phyloP scores from a whole-genome alignment of 352 stramenopile species.

The Thalassiosira livingstoniorum region DNA sequence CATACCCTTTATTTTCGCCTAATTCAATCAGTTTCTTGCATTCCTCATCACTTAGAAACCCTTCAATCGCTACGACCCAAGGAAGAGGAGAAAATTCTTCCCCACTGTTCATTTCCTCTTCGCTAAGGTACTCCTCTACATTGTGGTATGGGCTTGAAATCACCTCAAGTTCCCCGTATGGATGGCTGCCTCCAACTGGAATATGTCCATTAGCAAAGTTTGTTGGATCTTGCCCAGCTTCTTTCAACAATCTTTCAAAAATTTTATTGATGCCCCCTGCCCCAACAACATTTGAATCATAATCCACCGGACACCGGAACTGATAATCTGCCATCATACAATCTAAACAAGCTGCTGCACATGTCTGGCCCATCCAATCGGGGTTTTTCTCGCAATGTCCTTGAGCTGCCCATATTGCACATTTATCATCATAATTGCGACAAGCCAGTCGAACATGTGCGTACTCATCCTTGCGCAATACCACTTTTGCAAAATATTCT shows the following conservation, averaged over 20 bases:
- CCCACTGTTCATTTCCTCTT: constrained; percentile 32
- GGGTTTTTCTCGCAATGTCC: constrained; percentile 41
- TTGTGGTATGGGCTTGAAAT: constrained; percentile 53
- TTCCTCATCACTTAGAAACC: constrained; percentile 81
- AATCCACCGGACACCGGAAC: constrained; percentile 59
- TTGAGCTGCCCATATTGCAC: constrained; percentile 49
- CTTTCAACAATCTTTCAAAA: constrained; percentile 64
- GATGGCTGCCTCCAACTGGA: constrained; percentile 27
- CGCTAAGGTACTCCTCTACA: constrained; percentile 23
- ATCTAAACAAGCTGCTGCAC: constrained; percentile 54
- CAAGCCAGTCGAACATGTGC: constrained; percentile 39
- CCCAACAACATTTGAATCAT: constrained; percentile 51
- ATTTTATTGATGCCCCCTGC: constrained; percentile 70
- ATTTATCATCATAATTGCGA: constrained; percentile 44
- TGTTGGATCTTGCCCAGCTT: constrained; percentile 36
- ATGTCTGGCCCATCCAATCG: constrained; percentile 55
- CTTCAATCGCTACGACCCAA: constrained; percentile 76
- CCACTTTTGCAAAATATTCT: constrained; percentile 50
- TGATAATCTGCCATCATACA: constrained; percentile 65
- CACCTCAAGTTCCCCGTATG: constrained; percentile 43
- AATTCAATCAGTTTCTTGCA: constrained; percentile 68
- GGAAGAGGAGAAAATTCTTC: constrained; percentile 56
- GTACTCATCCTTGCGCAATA: constrained; percentile 38
- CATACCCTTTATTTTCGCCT: constrained; percentile 43
- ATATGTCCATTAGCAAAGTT: constrained; percentile 40